Evolutionary conservation across 1,284 basidiomycete species (phyloP), one percentile per base, ranked within the genome.

Genomic region (Paramarasmius palmivorus): DNA sequence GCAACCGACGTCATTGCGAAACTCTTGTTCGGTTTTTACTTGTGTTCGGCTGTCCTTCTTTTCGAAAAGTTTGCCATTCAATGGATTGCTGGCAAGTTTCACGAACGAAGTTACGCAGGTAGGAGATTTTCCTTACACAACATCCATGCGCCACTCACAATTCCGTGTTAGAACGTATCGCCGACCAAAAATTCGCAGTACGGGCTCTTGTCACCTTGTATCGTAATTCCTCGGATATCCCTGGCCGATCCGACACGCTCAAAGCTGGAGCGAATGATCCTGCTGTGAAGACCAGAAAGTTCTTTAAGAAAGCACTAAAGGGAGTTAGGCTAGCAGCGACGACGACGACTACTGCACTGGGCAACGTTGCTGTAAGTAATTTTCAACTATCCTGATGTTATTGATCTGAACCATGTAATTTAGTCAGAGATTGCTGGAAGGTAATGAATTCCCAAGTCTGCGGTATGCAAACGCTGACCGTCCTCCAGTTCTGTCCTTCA

Each of bases 21-120:
- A 63, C 70, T 92, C 22, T 74, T 93, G 8, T 94, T 95, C 63
- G 91, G 85, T 2, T 65, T 92, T 47, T 82, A 87, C 66, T 67
- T 96, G 49, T 92, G 87, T 64, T 72, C 87, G 0, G 78, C 82
- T 34, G 77, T 95, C 22, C 77, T 95, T 7, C 77, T 92, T 8
- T 84, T 80, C 49, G 93, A 96, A 68, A 98, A 98, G 68, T 82
- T 95, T 57, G 69, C 88, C 14, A 90, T 97, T 53, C 95, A 97
- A 67, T 85, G 86, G 73, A 93, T 95, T 60, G 90, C 90, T 56
- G 75, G 72, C 61, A 90, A 89, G 65, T 96, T 95, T 77, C 93
- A 96, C 71, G 88, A 92, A 64, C 81, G 88, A 59, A 92, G 90
- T 8, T 96, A 94, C 67, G 89, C 90, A 52, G 86, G 86, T 85